Evolutionary conservation across 108 stramenopile genomes (phyloP).

Genomic region (Skeletonema costatum): DNA sequence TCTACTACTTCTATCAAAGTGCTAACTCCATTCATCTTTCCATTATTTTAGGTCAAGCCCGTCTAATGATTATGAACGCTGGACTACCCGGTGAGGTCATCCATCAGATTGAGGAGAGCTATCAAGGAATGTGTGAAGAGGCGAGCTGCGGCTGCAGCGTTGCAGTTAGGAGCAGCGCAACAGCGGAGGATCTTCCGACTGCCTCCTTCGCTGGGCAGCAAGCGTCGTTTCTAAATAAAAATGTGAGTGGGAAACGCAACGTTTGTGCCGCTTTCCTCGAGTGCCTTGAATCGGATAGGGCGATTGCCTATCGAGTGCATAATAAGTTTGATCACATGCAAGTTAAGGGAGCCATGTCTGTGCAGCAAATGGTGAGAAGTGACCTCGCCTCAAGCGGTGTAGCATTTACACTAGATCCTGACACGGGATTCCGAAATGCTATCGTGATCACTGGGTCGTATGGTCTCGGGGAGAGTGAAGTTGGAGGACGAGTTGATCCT

Average conservation of each 20-base stretch:
- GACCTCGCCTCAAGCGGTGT: slow-evolving; percentile 45
- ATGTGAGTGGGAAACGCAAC: slow-evolving; percentile 25
- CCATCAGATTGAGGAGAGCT: slow-evolving; percentile 24
- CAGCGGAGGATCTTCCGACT: slow-evolving; percentile 53
- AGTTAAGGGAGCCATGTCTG: slow-evolving; percentile 43
- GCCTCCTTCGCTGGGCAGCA: slow-evolving; percentile 57
- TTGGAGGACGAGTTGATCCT: slow-evolving; percentile 47
- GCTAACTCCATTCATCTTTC: not conserved
- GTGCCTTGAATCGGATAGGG: slow-evolving; percentile 42
- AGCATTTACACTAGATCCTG: slow-evolving; percentile 46
- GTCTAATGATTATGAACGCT: slow-evolving; percentile 49
- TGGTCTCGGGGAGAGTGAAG: slow-evolving; percentile 48
- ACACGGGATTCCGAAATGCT: slow-evolving; percentile 48
- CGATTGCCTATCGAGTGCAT: slow-evolving; percentile 49
- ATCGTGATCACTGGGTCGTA: slow-evolving; percentile 46
- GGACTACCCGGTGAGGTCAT: slow-evolving; percentile 43
- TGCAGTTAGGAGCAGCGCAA: slow-evolving; percentile 51
- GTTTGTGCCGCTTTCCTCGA: slow-evolving; percentile 29
- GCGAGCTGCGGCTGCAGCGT: slow-evolving; percentile 18
- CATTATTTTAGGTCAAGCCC: slow-evolving; percentile 20
- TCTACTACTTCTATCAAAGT: not conserved
- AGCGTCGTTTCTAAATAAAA: slow-evolving; percentile 46
- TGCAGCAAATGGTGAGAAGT: slow-evolving; percentile 48
- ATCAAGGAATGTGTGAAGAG: slow-evolving; percentile 20
- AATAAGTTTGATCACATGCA: slow-evolving; percentile 48